phyloP scores from a whole-genome alignment of 1,284 basidiomycete species.

The Cronartium quercuum region DNA sequence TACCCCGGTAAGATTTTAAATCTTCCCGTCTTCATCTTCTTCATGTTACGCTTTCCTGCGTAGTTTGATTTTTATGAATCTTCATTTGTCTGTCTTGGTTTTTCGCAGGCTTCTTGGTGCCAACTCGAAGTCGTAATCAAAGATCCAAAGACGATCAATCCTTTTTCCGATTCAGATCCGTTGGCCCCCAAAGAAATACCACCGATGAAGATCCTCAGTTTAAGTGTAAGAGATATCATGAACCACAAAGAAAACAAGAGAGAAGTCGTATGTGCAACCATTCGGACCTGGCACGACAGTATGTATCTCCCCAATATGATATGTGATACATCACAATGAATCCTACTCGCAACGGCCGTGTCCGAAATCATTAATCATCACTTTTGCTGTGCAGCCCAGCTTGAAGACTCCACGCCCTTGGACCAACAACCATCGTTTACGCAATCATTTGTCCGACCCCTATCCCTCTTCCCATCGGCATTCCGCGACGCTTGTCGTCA shows the following conservation, averaged over 20 bases:
- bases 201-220: slow-evolving; percentile 81
- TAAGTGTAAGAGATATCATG: slow-evolving; percentile 82
- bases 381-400: slow-evolving; percentile 57
- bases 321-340: neutral
- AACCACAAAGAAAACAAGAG: slow-evolving; percentile 90
- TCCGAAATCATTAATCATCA: neutral
- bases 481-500: slow-evolving; percentile 59
- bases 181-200: slow-evolving; percentile 74
- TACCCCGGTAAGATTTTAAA: slow-evolving; percentile 58
- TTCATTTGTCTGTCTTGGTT: neutral
- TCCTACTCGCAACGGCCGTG: slow-evolving; percentile 6
- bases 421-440: slow-evolving; percentile 74
- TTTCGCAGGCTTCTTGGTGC: slow-evolving; percentile 76
- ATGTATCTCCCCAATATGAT: slow-evolving; percentile 46
- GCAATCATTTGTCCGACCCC: slow-evolving; percentile 83
- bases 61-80: neutral
- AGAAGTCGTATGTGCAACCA: slow-evolving; percentile 80
- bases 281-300: slow-evolving; percentile 84
- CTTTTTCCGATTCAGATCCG: slow-evolving; percentile 67
- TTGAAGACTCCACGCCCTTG: slow-evolving; percentile 83
- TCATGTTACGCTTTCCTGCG: neutral
- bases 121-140: slow-evolving; percentile 81
- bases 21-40: slow-evolving; percentile 45
- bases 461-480: slow-evolving; percentile 71
- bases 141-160: slow-evolving; percentile 81